phyloP scores from a whole-genome alignment of 129 eudicot species.

The Saussurea involucrata region DNA sequence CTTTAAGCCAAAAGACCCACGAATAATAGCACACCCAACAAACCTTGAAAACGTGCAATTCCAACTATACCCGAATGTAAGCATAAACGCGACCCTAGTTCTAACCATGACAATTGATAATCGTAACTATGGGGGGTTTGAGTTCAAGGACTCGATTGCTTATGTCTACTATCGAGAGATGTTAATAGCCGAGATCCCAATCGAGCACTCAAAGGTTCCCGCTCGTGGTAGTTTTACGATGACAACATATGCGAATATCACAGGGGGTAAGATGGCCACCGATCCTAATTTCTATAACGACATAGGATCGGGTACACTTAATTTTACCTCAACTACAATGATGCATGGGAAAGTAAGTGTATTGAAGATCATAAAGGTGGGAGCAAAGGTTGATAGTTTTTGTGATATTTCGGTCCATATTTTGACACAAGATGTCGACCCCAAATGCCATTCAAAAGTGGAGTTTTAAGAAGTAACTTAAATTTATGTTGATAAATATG shows the following conservation, averaged over 20 bases:
- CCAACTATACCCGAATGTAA: slow-evolving; percentile 25
- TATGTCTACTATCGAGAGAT: slow-evolving; percentile 26
- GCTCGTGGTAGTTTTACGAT: slow-evolving; percentile 26
- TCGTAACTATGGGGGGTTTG: slow-evolving; percentile 35
- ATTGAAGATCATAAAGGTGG: slow-evolving; percentile 25
- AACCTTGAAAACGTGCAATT: slow-evolving; percentile 35
- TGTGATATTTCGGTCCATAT: slow-evolving; percentile 23
- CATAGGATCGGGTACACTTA: slow-evolving; percentile 22
- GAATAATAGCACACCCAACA: slow-evolving; percentile 34
- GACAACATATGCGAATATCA: slow-evolving; percentile 27
- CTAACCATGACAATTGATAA: slow-evolving; percentile 28
- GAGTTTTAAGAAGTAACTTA: neutral
- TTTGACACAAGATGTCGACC: slow-evolving; percentile 30
- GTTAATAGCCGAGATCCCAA: slow-evolving; percentile 25
- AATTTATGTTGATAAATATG: neutral
- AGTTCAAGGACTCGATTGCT: slow-evolving; percentile 34
- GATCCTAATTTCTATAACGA: slow-evolving; percentile 32
- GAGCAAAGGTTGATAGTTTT: slow-evolving; percentile 26
- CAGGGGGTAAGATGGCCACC: slow-evolving; percentile 31
- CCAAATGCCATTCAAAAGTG: slow-evolving; percentile 30
- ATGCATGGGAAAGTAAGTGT: slow-evolving; percentile 39
- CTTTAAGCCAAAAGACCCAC: slow-evolving; percentile 36
- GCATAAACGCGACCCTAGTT: slow-evolving; percentile 38
- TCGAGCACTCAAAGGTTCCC: slow-evolving; percentile 30
- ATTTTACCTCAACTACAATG: slow-evolving; percentile 30